Conservation (phyloP, 106 monocot genomes). For the Agapanthus africanus region DNA sequence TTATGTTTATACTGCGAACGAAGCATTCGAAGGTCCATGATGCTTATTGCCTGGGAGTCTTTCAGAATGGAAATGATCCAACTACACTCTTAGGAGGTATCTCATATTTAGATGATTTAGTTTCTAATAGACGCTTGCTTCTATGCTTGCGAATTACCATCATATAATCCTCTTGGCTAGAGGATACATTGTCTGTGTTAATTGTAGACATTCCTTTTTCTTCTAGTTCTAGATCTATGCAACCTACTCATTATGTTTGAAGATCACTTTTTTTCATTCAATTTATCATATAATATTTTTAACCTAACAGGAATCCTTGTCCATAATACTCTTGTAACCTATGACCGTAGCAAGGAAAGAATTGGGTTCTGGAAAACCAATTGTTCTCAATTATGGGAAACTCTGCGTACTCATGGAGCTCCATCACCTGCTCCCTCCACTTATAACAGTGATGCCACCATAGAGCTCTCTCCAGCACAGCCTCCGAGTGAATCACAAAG, state of each 20-base stretch:
- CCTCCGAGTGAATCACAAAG: constrained; percentile 46
- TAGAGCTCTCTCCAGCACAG: constrained; percentile 35
- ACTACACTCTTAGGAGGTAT: constrained; percentile 95
- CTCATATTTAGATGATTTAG: not conserved
- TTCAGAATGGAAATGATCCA: constrained; percentile 79
- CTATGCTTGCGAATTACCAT: not conserved
- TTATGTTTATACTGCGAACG: constrained; percentile 16
- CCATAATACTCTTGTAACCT: constrained; percentile 86
- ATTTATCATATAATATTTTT: not conserved
- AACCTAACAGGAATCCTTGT: constrained; percentile 75
- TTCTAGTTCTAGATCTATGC: not conserved
- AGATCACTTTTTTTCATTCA: not conserved
- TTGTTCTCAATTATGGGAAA: constrained; percentile 76
- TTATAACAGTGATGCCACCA: constrained; percentile 16
- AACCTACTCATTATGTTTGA: not conserved
- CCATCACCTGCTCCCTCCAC: constrained; percentile 47
- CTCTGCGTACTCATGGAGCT: constrained; percentile 32
- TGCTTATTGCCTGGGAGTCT: constrained; percentile 94
- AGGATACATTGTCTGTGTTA: not conserved
- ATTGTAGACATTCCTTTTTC: not conserved
- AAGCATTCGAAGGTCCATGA: constrained; percentile 90
- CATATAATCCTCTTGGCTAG: not conserved
- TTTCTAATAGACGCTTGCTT: not conserved
- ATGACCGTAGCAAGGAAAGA: constrained; percentile 82
- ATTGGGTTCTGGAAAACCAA: constrained; percentile 99